phyloP scores from a whole-genome alignment of 169 alveolate species.

The Prorocentrum cordatum region DNA sequence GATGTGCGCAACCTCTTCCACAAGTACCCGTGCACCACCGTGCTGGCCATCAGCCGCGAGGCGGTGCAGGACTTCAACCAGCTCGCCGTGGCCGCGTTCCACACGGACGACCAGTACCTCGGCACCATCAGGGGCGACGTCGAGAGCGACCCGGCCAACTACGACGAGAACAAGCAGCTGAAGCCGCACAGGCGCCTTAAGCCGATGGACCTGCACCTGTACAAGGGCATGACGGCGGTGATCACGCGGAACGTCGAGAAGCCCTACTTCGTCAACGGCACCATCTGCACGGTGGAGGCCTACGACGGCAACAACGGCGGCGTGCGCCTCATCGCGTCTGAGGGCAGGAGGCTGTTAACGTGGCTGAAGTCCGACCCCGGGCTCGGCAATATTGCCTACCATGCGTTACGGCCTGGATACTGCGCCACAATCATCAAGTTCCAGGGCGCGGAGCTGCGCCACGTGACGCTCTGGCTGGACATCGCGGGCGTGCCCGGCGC shows the following conservation, averaged over 20 bases:
- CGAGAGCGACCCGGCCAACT: slow-evolving; percentile 15
- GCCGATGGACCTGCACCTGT: too few relatives aligned
- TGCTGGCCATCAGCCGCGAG: too few relatives aligned
- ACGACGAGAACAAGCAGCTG: not conserved
- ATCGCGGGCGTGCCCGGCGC: not conserved
- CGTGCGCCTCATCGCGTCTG: not conserved
- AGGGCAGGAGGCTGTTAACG: not conserved
- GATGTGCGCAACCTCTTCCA: not conserved
- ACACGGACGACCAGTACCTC: not conserved
- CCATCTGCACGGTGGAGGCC: not conserved
- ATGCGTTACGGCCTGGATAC: slow-evolving; percentile 2
- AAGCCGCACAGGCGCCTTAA: too few relatives aligned
- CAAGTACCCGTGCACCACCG: not conserved
- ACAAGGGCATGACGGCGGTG: not conserved
- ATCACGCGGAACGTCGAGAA: not conserved
- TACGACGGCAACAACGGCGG: not conserved
- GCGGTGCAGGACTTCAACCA: not conserved
- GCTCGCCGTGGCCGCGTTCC: not conserved
- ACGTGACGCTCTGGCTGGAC: slow-evolving; percentile 3
- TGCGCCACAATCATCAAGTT: slow-evolving; percentile 16
- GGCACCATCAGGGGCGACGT: not conserved
- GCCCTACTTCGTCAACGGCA: not conserved
- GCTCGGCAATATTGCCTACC: slow-evolving; percentile 1
- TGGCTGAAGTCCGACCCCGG: slow-evolving; percentile 14
- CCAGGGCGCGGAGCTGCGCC: slow-evolving; percentile 22